Conservation (phyloP, 2,329 filamentous ascomycete genomes). For the Diaporthe batatas region DNA sequence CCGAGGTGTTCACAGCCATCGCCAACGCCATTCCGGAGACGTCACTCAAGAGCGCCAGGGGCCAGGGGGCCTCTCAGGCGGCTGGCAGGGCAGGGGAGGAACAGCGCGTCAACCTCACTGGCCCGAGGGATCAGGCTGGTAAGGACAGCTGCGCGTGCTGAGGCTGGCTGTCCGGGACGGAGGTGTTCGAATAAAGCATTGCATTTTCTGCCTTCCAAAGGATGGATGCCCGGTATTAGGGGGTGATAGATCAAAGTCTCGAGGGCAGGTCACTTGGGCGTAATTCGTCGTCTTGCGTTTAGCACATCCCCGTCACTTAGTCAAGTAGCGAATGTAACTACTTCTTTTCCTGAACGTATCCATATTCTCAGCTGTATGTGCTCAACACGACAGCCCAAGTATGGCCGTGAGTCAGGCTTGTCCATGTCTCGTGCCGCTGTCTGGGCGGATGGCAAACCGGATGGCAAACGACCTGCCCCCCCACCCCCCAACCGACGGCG, state of each 20-base stretch:
- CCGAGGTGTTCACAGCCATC: conserved; percentile 97
- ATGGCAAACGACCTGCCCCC: not conserved
- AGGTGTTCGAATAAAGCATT: conserved; percentile 37
- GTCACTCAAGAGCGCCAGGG: conserved; percentile 88
- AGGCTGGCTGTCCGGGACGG: conserved; percentile 34
- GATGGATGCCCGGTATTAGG: conserved; percentile 11
- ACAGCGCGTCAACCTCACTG: conserved; percentile 85
- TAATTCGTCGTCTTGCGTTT: conserved; percentile 38
- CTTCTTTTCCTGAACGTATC: conserved; percentile 19
- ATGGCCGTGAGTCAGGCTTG: not conserved
- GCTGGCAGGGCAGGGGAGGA: conserved; percentile 74
- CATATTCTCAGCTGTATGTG: not conserved
- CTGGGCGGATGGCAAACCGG: not conserved
- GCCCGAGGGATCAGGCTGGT: conserved; percentile 77
- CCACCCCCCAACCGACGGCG: not conserved
- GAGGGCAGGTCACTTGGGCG: conserved; percentile 41
- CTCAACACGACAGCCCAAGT: not conserved
- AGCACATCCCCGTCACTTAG: conserved; percentile 22
- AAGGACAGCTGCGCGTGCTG: conserved; percentile 95
- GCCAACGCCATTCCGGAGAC: conserved; percentile 98
- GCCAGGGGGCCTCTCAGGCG: conserved; percentile 72
- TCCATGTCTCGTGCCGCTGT: not conserved
- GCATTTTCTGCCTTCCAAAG: conserved; percentile 35
- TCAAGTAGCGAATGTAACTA: conserved; percentile 41
- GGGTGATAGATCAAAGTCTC: conserved; percentile 31